Evolutionary conservation across 345 rosid genomes (phyloP).

Genomic region (Hibiscus trionum): DNA sequence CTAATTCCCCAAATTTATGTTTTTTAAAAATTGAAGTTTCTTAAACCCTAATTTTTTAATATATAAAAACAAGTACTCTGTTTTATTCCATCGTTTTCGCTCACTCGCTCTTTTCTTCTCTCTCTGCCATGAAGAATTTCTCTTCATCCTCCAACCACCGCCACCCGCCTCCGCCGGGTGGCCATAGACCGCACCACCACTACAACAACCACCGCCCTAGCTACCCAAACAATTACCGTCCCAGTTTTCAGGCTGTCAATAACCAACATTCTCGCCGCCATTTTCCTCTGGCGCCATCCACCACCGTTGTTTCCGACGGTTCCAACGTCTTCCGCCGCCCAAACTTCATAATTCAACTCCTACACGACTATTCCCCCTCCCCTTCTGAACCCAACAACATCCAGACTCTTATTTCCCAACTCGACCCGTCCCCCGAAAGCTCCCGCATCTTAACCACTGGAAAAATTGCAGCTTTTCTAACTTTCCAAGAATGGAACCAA

Average conservation of each 20-base stretch:
- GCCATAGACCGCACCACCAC: neutral
- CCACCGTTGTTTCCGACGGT: neutral
- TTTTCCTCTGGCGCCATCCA: neutral
- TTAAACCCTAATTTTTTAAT: no score
- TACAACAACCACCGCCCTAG: neutral
- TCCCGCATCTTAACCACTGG: conserved; percentile 4
- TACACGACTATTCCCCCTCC: neutral
- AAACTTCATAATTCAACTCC: conserved; percentile 4
- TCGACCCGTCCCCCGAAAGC: conserved; percentile 13
- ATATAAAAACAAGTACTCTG: no score
- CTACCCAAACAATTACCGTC: neutral
- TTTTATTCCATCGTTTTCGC: no score
- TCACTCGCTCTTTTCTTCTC: neutral
- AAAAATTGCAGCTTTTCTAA: conserved; percentile 22
- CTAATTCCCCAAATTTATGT: no score
- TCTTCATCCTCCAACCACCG: conserved; percentile 1
- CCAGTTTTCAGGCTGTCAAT: neutral
- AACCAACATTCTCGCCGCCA: neutral
- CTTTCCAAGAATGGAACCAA: conserved; percentile 33
- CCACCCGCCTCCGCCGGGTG: neutral
- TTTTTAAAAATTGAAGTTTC: no score
- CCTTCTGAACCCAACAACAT: neutral
- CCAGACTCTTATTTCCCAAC: neutral
- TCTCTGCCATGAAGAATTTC: conserved; percentile 14
- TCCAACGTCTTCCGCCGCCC: neutral